Conservation (phyloP, 2,329 filamentous ascomycete species). For the Monilinia polystroma region DNA sequence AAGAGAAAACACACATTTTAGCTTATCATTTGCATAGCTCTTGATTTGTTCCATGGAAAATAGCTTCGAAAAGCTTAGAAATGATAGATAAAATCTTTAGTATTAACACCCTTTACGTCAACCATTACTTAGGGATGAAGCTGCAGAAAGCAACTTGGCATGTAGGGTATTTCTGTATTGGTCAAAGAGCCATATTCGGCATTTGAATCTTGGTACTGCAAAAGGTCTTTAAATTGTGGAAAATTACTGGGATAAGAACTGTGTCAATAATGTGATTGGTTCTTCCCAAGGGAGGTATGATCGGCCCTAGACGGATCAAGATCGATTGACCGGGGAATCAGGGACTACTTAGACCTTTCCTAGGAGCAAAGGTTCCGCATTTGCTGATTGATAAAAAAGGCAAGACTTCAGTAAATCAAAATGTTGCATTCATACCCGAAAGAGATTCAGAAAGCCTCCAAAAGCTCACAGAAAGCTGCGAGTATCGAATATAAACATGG, state of each 20-base stretch:
- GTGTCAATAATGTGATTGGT: neutral
- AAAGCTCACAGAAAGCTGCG: neutral
- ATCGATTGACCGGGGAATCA: neutral
- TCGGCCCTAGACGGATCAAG: neutral
- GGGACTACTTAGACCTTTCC: neutral
- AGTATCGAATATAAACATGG: neutral
- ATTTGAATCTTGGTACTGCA: conserved; percentile 8
- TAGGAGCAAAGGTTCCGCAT: conserved; percentile 5
- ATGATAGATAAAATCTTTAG: neutral
- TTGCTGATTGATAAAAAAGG: no score
- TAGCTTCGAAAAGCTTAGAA: neutral
- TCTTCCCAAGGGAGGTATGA: neutral
- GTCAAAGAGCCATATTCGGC: neutral
- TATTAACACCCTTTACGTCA: conserved; percentile 4
- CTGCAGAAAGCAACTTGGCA: conserved; percentile 3
- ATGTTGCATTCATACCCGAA: no score
- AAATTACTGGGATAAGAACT: neutral
- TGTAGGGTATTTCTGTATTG: neutral
- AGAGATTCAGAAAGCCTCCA: no score
- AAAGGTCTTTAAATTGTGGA: neutral
- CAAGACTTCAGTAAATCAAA: neutral
- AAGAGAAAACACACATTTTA: conserved; percentile 5
- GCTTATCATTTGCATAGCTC: neutral
- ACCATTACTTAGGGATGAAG: neutral
- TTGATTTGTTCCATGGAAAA: neutral